Percentiles rank a stretch among this genome's conserved stretches.
These are phyloP conservation scores for Cordyceps sp. DNA, from an alignment of 2,329 filamentous ascomycete genomes.

Conservation along the genomic window DNA sequence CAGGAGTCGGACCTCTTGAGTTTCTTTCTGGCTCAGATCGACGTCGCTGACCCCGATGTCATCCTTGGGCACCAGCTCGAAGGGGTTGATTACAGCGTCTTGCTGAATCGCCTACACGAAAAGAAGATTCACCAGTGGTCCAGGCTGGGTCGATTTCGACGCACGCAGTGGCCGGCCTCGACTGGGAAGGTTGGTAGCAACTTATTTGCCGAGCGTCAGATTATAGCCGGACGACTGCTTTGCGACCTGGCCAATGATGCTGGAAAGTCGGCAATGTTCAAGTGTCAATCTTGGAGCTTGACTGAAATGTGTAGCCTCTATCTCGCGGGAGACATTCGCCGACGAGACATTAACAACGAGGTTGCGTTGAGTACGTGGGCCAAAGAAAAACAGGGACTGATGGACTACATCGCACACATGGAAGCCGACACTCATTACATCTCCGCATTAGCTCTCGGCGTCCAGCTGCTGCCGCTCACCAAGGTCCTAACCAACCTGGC, in stretches of 20 bases:
- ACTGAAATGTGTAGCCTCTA: conserved; percentile 96
- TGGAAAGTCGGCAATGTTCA: conserved; percentile 91
- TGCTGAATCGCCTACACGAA: conserved; percentile 73
- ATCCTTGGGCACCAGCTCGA: conserved; percentile 92
- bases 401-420: conserved; percentile 88
- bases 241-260: conserved; percentile 94
- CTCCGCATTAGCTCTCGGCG: conserved; percentile 70
- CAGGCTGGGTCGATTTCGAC: conserved; percentile 71
- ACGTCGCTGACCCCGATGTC: conserved; percentile 81
- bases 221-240: conserved; percentile 75
- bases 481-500: conserved; percentile 94
- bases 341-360: conserved; percentile 80
- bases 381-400: conserved; percentile 59
- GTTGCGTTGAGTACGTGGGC: conserved; percentile 72
- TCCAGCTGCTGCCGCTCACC: conserved; percentile 84
- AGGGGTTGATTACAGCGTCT: conserved; percentile 85
- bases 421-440: conserved; percentile 95
- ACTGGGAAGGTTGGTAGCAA: conserved; percentile 75
- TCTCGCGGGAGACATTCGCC: conserved; percentile 52
- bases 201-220: conserved; percentile 82
- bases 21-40: conserved; percentile 78
- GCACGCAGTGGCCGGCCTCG: conserved; percentile 70
- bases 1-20: conserved; percentile 73
- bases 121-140: conserved; percentile 93
- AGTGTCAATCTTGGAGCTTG: conserved; percentile 95